Base-by-base conservation (phyloP, 1,284 basidiomycete genomes). In the Ganoderma boninense region DNA sequence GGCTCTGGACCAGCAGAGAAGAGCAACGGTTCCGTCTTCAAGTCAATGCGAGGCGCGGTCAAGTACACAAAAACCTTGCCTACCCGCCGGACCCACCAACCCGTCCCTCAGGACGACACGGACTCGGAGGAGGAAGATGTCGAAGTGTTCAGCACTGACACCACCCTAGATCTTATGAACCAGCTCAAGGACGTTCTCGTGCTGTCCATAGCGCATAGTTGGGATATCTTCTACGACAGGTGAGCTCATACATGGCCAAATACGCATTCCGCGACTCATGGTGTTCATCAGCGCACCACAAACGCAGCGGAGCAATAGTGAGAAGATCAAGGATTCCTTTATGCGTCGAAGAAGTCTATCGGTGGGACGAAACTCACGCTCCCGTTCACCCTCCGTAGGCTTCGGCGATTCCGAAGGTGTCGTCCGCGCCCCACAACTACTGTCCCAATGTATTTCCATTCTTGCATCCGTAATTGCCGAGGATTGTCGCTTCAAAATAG, bases 401-500 rank as follows among this genome's bases (percentile, higher is more conserved):
- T 85, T 85, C 16, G 78, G 85, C 18, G 78, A 75, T 13, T 77
- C 78, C 32, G 77, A 75, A 52, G 75, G 67, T 72, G 72, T 61
- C 32, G 67, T 80, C 44, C 82, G 81, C 67, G 81, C 85, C 35
- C 84, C 87, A 14, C 84, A 88, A 65, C 82, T 92, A 40, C 81
- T 92, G 43, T 82, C 86, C 1, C 83, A 86, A 65, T 92, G 90
- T 76, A 86, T 93, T n/a, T 85, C 86, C 18, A 78, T 90, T 49
- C 82, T 94, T 14, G 82, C 85, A 3, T 92, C 92, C 2, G 80
- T 94, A 16, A 83, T 93, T 26, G 79, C 82, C 4, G 90, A 93
- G 69, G 92, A 94, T 75, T 92, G 91, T 78, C 89, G 91, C 3
- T 92, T 87, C 78, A 86, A 86, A 72, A 84, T 87, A 4, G 79